These are phyloP conservation scores for Microbotryum silenes-acaulis DNA, from an alignment of 1,284 basidiomycete species.

Conservation along the genomic window DNA sequence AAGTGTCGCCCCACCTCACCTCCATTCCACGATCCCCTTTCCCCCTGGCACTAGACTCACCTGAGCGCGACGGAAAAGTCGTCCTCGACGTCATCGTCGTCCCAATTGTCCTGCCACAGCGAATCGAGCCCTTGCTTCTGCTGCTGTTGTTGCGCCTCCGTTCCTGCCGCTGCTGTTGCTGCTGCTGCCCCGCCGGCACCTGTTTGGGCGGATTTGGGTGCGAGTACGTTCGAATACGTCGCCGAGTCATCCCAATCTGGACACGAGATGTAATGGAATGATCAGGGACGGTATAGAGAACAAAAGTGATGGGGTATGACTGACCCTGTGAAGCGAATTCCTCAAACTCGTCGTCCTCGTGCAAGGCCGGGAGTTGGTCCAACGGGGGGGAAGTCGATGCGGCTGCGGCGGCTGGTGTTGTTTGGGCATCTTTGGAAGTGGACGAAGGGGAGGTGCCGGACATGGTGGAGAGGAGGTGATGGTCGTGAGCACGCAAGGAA, in stretches of 20 bases:
- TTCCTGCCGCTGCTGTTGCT: conserved; percentile 8
- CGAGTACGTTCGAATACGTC: conserved; percentile 20
- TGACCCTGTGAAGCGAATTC: conserved; percentile 35
- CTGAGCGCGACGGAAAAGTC: conserved; percentile 92
- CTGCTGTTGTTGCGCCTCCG: conserved; percentile 12
- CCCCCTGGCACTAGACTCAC: conserved; percentile 46
- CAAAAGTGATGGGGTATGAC: background rate
- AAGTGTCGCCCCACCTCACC: no score
- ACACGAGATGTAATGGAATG: background rate
- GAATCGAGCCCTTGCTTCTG: conserved; percentile 44
- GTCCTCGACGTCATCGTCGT: conserved; percentile 96
- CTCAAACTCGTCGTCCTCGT: conserved; percentile 37
- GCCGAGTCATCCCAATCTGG: conserved; percentile 32
- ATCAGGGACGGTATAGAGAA: background rate
- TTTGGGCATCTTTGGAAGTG: no score
- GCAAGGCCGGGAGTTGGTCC: no score
- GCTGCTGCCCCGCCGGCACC: background rate
- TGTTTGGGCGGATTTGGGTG: conserved; percentile 1
- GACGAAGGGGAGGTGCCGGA: no score
- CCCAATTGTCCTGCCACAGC: conserved; percentile 99
- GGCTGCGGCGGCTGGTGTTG: no score
- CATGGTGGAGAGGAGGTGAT: no score
- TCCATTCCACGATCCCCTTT: no score
- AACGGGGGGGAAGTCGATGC: no score
- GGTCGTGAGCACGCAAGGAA: no score